Base-by-base conservation (phyloP, 768 basidiomycete genomes). In the Brasilioporus rufonigricans region DNA sequence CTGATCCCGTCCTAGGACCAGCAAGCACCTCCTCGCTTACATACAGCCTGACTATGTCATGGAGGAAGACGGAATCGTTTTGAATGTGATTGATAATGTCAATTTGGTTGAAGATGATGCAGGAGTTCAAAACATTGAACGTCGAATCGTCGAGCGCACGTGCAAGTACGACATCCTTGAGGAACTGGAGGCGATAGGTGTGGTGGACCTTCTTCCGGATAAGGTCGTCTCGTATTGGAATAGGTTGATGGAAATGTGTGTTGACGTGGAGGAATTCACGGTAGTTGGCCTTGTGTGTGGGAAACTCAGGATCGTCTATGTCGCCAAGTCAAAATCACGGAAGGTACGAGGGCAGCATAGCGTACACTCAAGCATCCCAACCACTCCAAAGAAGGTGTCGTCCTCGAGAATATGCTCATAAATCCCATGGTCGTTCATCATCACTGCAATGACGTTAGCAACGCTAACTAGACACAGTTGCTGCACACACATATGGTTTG, bases 101-200 rank as follows among this genome's bases (percentile, higher is more conserved):
- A 64, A 96, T 93, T 70, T 99, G 96, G 74, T 98, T 97, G 81
- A 95, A 98, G 67, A 98, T 93, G 70, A 99, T 93, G 73, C 91
- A 91, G 2, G 93, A 94, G 73, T 94, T 98, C 66, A 98, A 83
- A 63, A 97, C 92, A 65, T 93, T 93, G 80, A 98, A 96, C 0
- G 95, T 98, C 2, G 91, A 89, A 71, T 99, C 97, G 64, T 99
- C 97, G 46, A 98, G 82, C 1, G 88, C 87, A 18, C 97, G 87
- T 1, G 94, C 93, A 46, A 99, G 89, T 39, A 99, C 93, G 55
- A 99, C 96, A 69, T 99, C 97, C 71, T 98, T 98, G 65, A 99
- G 87, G 73, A 93, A 98, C 66, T 93, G 93, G 8, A 99, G 81
- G 19, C 97, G 91, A 70, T 98, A 98, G 3, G 94, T 98, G 67